These are phyloP conservation scores for Calonectria pseudoturangicola DNA, from an alignment of 2,329 filamentous ascomycete species.

Conservation along the genomic window DNA sequence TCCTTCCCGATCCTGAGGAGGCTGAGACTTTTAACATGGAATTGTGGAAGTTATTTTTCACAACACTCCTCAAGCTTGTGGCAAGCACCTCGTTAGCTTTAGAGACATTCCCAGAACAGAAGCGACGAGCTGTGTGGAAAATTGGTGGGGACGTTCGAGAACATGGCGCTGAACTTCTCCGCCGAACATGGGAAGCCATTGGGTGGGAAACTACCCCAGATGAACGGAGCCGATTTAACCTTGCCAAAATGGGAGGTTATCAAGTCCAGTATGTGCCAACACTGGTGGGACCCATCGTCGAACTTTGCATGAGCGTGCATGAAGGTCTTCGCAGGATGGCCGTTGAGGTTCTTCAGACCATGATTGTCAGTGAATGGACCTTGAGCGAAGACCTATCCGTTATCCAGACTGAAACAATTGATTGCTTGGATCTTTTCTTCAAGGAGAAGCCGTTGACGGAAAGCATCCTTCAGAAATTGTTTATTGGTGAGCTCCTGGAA, in stretches of 20 bases:
- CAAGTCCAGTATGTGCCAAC: constrained; percentile 98
- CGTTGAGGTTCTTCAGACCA: constrained; percentile 94
- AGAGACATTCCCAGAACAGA: constrained; percentile 98
- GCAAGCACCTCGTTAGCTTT: constrained; percentile 91
- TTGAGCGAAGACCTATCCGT: constrained; percentile 93
- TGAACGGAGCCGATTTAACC: constrained; percentile 84
- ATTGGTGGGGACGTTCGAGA: constrained; percentile 97
- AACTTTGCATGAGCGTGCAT: constrained; percentile 95
- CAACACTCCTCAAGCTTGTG: constrained; percentile 90
- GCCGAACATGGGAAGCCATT: constrained; percentile 93
- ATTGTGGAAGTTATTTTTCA: constrained; percentile 95
- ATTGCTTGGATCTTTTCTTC: constrained; percentile 92
- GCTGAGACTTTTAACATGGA: constrained; percentile 94
- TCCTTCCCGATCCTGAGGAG: constrained; percentile 92
- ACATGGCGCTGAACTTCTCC: constrained; percentile 89
- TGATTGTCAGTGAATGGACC: constrained; percentile 99
- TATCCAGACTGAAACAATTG: constrained; percentile 97
- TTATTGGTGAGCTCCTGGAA: constrained; percentile 88
- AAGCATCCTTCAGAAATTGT: constrained; percentile 92
- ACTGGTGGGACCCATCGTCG: constrained; percentile 92
- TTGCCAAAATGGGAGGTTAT: constrained; percentile 93
- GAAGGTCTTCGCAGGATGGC: constrained; percentile 92
- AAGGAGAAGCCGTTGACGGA: constrained; percentile 92
- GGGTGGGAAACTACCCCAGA: constrained; percentile 94
- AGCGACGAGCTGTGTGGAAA: constrained; percentile 97